These are phyloP conservation scores for Cryphonectria parasitica DNA, from an alignment of 2,329 filamentous ascomycete genomes.

Conservation along the genomic window DNA sequence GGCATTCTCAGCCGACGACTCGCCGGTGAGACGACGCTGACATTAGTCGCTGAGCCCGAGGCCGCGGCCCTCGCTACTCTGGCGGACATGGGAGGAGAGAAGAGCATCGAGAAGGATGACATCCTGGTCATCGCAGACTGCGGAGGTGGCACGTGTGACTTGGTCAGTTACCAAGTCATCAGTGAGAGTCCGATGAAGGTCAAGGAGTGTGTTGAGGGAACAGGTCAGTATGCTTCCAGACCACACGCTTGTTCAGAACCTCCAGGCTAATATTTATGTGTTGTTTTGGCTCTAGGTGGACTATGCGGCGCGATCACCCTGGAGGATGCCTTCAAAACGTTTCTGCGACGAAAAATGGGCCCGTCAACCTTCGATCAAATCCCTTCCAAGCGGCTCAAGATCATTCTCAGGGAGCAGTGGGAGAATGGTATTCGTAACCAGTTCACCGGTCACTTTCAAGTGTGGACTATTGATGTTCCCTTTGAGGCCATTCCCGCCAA, in stretches of 20 bases:
- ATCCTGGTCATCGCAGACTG: not conserved
- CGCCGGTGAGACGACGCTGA: conserved; percentile 37
- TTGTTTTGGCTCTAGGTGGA: not conserved
- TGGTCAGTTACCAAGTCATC: conserved; percentile 44
- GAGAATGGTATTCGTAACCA: not conserved
- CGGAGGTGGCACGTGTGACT: conserved; percentile 40
- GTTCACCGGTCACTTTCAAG: not conserved
- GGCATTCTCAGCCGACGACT: conserved; percentile 40
- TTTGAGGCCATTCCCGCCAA: not conserved
- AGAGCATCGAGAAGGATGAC: not conserved
- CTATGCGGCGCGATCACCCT: not conserved
- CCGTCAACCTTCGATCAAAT: not conserved
- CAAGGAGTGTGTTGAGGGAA: conserved; percentile 43
- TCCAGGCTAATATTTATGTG: too few species aligned
- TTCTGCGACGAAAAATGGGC: not conserved
- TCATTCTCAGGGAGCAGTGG: not conserved
- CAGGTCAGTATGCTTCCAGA: conserved; percentile 35
- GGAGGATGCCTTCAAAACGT: not conserved
- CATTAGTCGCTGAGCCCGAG: conserved; percentile 49
- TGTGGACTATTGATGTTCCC: not conserved
- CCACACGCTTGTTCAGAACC: not conserved
- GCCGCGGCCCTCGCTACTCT: conserved; percentile 48
- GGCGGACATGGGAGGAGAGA: conserved; percentile 25
- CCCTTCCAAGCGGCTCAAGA: not conserved
- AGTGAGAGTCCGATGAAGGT: conserved; percentile 35